These are phyloP conservation scores for Gastrodia elata DNA, from an alignment of 106 monocot genomes.

Conservation along the genomic window DNA sequence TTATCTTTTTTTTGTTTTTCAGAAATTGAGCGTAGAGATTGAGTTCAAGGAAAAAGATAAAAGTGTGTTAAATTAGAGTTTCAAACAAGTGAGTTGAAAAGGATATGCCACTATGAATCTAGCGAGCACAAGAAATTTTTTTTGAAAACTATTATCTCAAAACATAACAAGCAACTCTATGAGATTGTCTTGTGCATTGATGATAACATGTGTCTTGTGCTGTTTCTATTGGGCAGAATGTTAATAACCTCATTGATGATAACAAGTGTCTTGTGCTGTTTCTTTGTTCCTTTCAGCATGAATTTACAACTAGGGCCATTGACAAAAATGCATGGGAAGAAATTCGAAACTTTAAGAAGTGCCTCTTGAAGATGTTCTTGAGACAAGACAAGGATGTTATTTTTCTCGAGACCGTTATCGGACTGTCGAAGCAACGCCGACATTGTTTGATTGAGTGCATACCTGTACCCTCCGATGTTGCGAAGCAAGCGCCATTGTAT, in stretches of 20 bases:
- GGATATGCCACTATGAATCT: no score
- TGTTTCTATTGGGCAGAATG: no score
- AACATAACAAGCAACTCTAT: no score
- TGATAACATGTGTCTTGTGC: background rate
- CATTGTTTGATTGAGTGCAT: slow-evolving; percentile 91
- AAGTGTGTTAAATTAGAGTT: no score
- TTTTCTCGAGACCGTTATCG: slow-evolving; percentile 81
- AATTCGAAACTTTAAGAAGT: slow-evolving; percentile 94
- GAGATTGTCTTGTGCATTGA: no score
- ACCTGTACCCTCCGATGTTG: slow-evolving; percentile 59
- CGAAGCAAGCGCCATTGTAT: slow-evolving; percentile 76
- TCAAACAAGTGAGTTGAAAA: no score
- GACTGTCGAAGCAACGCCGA: slow-evolving; percentile 58
- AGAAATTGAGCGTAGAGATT: no score
- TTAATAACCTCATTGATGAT: no score
- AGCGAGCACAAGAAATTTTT: no score
- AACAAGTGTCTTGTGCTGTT: background rate
- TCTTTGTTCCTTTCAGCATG: slow-evolving; percentile 45
- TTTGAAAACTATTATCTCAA: no score
- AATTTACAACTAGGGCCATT: slow-evolving; percentile 53
- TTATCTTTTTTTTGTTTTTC: no score
- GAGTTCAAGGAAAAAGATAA: no score
- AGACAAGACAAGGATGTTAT: slow-evolving; percentile 74
- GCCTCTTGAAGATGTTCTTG: slow-evolving; percentile 85
- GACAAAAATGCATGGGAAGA: slow-evolving; percentile 86